Percentiles rank a stretch among this genome's conserved stretches.
Conservation (phyloP, 352 stramenopile genomes). For the Salisapilia sapeloensis region DNA sequence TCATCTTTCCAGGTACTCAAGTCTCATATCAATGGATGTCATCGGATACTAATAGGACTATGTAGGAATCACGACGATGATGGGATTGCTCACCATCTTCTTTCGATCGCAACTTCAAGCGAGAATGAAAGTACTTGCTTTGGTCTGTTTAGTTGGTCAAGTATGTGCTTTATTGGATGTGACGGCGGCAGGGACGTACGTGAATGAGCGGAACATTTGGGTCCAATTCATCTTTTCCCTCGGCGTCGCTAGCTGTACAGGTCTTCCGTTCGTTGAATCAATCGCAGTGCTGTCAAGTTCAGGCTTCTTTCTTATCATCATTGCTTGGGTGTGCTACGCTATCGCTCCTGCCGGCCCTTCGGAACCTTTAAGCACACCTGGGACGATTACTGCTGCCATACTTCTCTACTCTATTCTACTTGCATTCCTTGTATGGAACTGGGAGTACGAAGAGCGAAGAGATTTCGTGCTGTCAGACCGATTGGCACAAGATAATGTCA, state of each 20-base stretch:
- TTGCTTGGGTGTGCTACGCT: conserved; percentile 47
- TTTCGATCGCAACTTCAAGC: conserved; percentile 45
- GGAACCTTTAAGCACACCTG: conserved; percentile 36
- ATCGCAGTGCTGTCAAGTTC: conserved; percentile 30
- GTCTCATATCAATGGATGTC: background rate
- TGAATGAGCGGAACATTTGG: conserved; percentile 72
- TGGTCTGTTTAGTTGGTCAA: conserved; percentile 57
- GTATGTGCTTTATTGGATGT: conserved; percentile 60
- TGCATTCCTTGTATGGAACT: conserved; percentile 71
- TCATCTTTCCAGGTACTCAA: conserved; percentile 63
- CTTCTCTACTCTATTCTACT: conserved; percentile 68
- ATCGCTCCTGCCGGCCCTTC: conserved; percentile 1
- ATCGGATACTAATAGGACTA: background rate
- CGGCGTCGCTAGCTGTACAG: conserved; percentile 66
- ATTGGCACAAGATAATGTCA: conserved; percentile 70
- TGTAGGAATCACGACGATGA: conserved; percentile 45
- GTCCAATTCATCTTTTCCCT: conserved; percentile 78
- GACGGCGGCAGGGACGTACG: conserved; percentile 43
- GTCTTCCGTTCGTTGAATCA: conserved; percentile 54
- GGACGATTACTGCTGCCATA: conserved; percentile 51
- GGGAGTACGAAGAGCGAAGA: conserved; percentile 77
- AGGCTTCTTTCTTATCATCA: conserved; percentile 57
- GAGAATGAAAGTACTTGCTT: conserved; percentile 21
- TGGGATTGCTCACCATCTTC: conserved; percentile 48
- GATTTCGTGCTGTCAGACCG: conserved; percentile 70